A percentile compares a stretch with the other conserved stretches of the same genome.
Evolutionary conservation across 768 basidiomycete species (phyloP).

Genomic region (button mushroom (Agaricus bisporus)): DNA sequence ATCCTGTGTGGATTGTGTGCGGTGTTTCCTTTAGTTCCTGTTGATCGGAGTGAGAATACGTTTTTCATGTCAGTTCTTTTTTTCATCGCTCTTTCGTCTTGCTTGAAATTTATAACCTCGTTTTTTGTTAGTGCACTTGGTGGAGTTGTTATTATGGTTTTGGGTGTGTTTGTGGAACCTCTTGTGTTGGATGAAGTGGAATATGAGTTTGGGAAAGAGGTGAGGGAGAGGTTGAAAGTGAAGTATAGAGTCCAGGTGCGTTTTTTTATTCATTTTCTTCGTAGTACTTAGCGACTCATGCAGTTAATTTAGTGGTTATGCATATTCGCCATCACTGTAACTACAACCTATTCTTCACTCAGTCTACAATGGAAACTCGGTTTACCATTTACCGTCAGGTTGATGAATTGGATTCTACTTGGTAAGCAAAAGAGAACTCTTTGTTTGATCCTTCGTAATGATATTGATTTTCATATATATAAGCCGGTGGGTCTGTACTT

Average conservation of each 20-base stretch:
- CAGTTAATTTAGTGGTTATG: conserved; percentile 32
- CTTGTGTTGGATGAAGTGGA: conserved; percentile 7
- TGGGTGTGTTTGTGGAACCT: conserved; percentile 20
- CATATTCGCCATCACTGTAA: conserved; percentile 37
- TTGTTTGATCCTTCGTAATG: not conserved
- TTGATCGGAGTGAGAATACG: conserved; percentile 65
- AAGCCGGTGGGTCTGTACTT: conserved; percentile 44
- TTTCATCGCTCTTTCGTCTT: not conserved
- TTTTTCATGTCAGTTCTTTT: conserved; percentile 45
- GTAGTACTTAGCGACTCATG: not conserved
- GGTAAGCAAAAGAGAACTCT: conserved; percentile 14
- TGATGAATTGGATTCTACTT: conserved; percentile 59
- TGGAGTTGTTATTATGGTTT: conserved; percentile 36
- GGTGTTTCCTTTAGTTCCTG: conserved; percentile 65
- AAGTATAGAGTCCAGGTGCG: conserved; percentile 24
- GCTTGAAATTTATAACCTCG: too few species aligned
- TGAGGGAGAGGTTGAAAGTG: not conserved
- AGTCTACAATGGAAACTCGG: conserved; percentile 64
- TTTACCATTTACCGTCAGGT: conserved; percentile 54
- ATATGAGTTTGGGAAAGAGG: not conserved
- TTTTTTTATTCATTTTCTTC: not conserved
- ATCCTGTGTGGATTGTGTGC: conserved; percentile 42
- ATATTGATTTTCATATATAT: not conserved
- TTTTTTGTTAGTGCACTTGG: conserved; percentile 34
- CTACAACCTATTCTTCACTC: conserved; percentile 52